Base-by-base conservation (phyloP, 768 basidiomycete species). In the Lentinula aciculospora region DNA sequence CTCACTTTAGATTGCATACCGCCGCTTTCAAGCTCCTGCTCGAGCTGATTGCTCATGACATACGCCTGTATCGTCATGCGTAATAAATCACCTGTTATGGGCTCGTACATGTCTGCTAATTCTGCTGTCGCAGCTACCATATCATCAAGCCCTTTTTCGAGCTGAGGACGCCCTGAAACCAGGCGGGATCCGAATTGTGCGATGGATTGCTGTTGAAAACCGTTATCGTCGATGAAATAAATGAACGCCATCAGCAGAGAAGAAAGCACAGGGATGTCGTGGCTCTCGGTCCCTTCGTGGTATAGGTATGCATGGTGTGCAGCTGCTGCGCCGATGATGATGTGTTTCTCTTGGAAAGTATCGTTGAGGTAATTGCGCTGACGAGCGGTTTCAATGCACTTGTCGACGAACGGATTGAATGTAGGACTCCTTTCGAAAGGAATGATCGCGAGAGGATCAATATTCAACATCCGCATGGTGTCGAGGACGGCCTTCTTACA, bases 21-120 rank as follows among this genome's bases (percentile, higher is more conserved):
- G 9, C 53, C 21, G 2, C 42, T 23, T 44, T 44, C 25, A 46
- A 61, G 54, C n/a, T 36, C 23, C 2, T 36, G 25, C 34, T 61
- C 57, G 3, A 61, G 60, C 23, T 61, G 45, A 40, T 50, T 58
- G 4, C 60, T 57, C 57, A 56, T 56, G 10, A 61, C 31, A 56
- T 58, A 61, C 31, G 60, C 57, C 32, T 55, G 57, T 12, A 28
- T 32, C 4, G 57, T 40, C 47, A 61, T 40, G 6, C 60, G 56
- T 15, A 61, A 23, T 12, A 55, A 54, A 29, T 61, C 57, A 4
- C 60, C 60, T 10, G 44, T 48, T 15, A 58, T 45, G 3, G 45
- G 32, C 4, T 44, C 32, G 19, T 60, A 60, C 46, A 48, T 48
- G 29, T 31, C 29, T 10, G 46, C 25, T 17, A 50, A 19, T 19